phyloP scores from a whole-genome alignment of 257 asterid genomes.

The Capsicum chinense region DNA sequence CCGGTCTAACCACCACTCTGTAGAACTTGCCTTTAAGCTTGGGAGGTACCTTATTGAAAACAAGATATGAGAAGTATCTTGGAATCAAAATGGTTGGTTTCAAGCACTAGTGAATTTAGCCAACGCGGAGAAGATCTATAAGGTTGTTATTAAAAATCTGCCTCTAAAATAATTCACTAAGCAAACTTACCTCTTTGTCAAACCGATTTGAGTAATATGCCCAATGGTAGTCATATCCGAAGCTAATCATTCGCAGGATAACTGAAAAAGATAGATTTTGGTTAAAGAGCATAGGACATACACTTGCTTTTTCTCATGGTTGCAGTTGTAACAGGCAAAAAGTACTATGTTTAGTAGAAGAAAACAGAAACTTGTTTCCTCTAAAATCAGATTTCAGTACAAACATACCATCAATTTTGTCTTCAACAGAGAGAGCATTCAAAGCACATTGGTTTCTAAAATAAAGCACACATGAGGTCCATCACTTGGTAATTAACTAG shows the following conservation, averaged over 20 bases:
- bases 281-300: background rate
- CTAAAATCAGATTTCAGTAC: background rate
- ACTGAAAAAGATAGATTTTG: slow-evolving; percentile 51
- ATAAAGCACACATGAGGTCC: slow-evolving; percentile 5
- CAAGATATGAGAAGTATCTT: background rate
- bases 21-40: too few species aligned
- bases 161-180: background rate
- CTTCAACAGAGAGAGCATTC: slow-evolving; percentile 8
- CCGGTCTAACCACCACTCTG: too few species aligned
- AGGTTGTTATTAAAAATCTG: slow-evolving; percentile 25
- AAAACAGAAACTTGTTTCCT: background rate
- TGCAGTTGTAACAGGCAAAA: slow-evolving; percentile 5
- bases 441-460: background rate
- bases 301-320: background rate
- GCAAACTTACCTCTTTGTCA: slow-evolving; percentile 68
- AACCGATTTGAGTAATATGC: slow-evolving; percentile 55
- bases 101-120: background rate
- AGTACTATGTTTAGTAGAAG: slow-evolving; percentile 3
- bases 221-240: slow-evolving; percentile 96
- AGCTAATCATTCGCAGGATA: slow-evolving; percentile 96
- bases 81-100: background rate
- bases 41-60: too few species aligned
- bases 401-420: background rate
- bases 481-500: slow-evolving; percentile 15
- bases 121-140: background rate